Evolutionary conservation across 345 rosid species (phyloP).

Genomic region (Citrus inodora): DNA sequence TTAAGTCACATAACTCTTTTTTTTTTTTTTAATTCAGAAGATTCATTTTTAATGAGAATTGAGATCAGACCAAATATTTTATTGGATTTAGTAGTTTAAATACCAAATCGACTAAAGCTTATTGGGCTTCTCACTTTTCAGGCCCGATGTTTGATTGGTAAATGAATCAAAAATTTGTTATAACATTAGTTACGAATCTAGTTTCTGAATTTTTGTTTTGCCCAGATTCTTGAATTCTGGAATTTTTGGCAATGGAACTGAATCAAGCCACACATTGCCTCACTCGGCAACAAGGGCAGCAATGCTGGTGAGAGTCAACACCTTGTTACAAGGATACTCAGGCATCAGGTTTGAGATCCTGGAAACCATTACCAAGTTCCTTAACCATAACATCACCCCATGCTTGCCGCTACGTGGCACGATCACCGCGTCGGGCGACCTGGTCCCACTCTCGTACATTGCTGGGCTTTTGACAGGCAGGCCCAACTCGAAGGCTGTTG

Average conservation of each 20-base stretch:
- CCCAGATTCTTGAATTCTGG: constrained; percentile 67
- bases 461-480: constrained; percentile 60
- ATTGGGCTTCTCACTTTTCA: no score
- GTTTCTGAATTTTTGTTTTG: neutral
- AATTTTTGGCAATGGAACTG: constrained; percentile 54
- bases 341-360: constrained; percentile 72
- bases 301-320: constrained; percentile 77
- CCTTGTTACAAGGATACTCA: constrained; percentile 71
- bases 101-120: no score
- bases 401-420: constrained; percentile 73
- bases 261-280: constrained; percentile 55
- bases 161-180: neutral
- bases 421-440: constrained; percentile 71
- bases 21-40: no score
- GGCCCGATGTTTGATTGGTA: neutral
- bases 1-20: no score
- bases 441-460: constrained; percentile 66
- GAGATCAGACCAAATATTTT: no score
- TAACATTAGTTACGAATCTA: neutral
- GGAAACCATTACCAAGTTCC: constrained; percentile 59
- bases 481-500: constrained; percentile 57
- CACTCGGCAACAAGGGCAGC: constrained; percentile 66
- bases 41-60: no score
- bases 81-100: no score
- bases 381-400: constrained; percentile 66